Base-by-base conservation (phyloP, 2,329 filamentous ascomycete genomes). In the Exophiala alcalophila region DNA sequence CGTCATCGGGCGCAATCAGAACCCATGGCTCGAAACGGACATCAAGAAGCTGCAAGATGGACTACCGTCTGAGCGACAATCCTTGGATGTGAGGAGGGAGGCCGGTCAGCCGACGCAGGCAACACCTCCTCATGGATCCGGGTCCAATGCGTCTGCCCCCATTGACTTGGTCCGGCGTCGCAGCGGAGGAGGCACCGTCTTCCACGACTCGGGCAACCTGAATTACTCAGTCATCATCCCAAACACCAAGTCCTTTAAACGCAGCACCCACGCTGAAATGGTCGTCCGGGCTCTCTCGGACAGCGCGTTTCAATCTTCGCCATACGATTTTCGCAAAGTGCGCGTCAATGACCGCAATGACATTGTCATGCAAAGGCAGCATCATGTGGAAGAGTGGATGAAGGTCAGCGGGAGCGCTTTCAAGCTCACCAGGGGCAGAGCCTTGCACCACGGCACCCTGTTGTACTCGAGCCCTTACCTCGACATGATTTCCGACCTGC, bases 361-460 rank as follows among this genome's bases (percentile, higher is more conserved):
- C 61, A 96, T 98, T 56, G 88, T 97, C 16, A 72, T 94, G 31
- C 78, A 29, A 9, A 35, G 45, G 36, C 44, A 53, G n/a, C 15
- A n/a, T 3, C 40, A 51, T 38, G 50, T 27, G 7, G 59, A 61
- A 24, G n/a, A n/a, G n/a, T 72, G 75, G 2, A 78, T 83, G 60
- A 98, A 98, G 64, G 77, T 97, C 8, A 95, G 89, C 0, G 92
- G 92, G 1, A 96, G 89, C 1, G 92, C 92, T 8, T 98, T 94
- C 68, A 97, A 97, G 65, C 73, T 98, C 40, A 96, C 86, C 0
- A 75, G 86, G 16, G 70, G 79, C 34, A 77, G 91, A 30, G 84
- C 89, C 5, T 72, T 98, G 44, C 92, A 98, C 65, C 92, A 98
- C 65, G 92, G 90, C 5, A 98, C 92, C 0, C 92, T 89, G 58